Evolutionary conservation across 2,329 filamentous ascomycete species (phyloP).

Genomic region (Cladophialophora bantiana): DNA sequence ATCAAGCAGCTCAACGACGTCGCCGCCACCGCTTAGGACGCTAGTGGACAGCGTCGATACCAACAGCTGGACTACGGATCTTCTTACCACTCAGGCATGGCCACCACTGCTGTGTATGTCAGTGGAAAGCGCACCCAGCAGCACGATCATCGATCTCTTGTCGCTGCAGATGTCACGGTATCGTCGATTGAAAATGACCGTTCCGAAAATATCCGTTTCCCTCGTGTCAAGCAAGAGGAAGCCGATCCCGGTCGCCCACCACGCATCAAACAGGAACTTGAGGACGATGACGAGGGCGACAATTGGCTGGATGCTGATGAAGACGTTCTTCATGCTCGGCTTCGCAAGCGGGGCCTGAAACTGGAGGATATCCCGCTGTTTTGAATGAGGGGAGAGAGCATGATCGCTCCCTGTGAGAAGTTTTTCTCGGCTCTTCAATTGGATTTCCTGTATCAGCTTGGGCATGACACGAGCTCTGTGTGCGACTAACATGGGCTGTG

Average conservation of each 20-base stretch:
- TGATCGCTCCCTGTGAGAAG: not conserved
- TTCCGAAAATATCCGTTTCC: not conserved
- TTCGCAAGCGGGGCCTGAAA: not conserved
- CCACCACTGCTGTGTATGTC: not conserved
- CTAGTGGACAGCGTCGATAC: not conserved
- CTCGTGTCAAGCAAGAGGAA: not conserved
- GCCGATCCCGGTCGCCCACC: not conserved
- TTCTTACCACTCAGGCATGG: not conserved
- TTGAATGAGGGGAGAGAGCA: not conserved
- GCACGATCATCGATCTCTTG: not conserved
- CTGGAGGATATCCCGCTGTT: not conserved
- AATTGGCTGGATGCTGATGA: slow-evolving; percentile 1
- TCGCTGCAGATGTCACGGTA: not conserved
- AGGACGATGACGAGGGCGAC: not conserved
- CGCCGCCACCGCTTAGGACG: slow-evolving; percentile 17
- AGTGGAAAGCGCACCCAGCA: not conserved
- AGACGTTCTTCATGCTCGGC: not conserved
- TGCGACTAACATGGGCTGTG: not conserved
- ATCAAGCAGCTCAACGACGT: slow-evolving; percentile 28
- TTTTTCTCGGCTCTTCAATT: not conserved
- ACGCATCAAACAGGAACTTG: not conserved
- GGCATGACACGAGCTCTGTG: not conserved
- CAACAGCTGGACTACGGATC: not conserved
- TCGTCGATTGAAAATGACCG: not conserved
- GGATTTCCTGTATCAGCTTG: not conserved